Conservation (phyloP, 345 rosid genomes). For the Zanthoxylum bungeanum region DNA sequence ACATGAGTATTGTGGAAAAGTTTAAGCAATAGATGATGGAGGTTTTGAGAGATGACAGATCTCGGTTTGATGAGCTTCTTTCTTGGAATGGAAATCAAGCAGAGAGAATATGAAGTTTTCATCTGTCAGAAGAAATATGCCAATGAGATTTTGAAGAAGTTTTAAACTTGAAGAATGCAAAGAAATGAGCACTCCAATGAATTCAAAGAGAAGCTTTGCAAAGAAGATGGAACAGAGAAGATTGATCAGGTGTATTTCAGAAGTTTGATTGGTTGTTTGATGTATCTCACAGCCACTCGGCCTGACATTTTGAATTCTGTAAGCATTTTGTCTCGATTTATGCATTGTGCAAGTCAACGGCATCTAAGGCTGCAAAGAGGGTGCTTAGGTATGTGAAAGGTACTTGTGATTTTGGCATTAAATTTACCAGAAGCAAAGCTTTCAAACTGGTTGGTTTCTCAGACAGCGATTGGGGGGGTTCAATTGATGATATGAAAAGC, state of each 20-base stretch:
- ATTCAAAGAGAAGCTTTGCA: not conserved
- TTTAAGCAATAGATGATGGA: no score
- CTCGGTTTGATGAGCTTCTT: no score
- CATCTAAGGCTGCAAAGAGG: not conserved
- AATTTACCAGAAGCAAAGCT: not conserved
- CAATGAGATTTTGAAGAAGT: not conserved
- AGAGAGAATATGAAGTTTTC: no score
- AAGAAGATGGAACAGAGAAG: not conserved
- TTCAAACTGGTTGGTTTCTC: not conserved
- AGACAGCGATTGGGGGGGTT: not conserved
- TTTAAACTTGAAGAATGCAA: no score
- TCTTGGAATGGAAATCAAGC: no score
- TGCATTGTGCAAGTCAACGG: not conserved
- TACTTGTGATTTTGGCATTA: not conserved
- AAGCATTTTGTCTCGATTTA: not conserved
- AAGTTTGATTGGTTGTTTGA: not conserved
- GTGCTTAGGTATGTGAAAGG: not conserved
- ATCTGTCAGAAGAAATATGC: no score
- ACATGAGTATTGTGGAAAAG: no score
- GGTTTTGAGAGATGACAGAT: no score
- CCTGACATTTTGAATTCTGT: not conserved
- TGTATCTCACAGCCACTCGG: not conserved
- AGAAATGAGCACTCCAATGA: not conserved
- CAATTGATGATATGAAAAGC: not conserved
- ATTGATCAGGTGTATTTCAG: no score